Conservation (phyloP, 1,284 basidiomycete species). For the Farysia itapuensis region DNA sequence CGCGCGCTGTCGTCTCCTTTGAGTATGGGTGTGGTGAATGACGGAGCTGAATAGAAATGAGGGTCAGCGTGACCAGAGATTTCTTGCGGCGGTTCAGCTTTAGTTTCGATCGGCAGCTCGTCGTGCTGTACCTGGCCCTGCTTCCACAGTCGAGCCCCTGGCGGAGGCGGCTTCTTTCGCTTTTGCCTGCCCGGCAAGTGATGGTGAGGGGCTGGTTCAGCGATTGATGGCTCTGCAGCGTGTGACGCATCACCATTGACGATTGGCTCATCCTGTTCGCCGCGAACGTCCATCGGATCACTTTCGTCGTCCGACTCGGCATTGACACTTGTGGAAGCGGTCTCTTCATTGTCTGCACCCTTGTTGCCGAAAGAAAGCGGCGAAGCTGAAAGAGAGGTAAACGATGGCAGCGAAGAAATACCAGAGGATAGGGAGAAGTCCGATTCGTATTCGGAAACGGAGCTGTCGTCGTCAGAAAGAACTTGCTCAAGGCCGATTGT, state of each 20-base stretch:
- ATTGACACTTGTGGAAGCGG: no score
- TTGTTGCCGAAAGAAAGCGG: conserved; percentile 7
- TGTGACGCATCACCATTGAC: no score
- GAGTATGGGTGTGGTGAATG: no score
- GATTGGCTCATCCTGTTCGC: no score
- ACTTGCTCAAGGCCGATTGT: not conserved
- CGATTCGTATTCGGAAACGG: conserved; percentile 11
- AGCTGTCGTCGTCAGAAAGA: conserved; percentile 1
- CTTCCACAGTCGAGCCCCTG: conserved; percentile 32
- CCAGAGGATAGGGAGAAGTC: conserved; percentile 12
- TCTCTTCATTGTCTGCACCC: no score
- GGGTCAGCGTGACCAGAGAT: not conserved
- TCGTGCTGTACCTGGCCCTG: conserved; percentile 29
- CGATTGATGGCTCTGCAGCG: not conserved
- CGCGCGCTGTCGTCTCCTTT: no score
- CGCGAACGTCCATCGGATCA: no score
- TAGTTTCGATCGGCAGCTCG: conserved; percentile 1
- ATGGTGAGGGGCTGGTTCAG: not conserved
- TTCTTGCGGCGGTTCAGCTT: not conserved
- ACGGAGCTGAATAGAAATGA: not conserved
- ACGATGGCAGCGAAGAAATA: conserved; percentile 33
- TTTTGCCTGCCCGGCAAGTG: conserved; percentile 4
- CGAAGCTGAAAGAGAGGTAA: conserved; percentile 25
- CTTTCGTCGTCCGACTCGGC: no score
- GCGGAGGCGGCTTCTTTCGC: conserved; percentile 29